These are phyloP conservation scores for Cutaneotrichosporon sp. DNA, from an alignment of 1,284 basidiomycete species.

Conservation along the genomic window DNA sequence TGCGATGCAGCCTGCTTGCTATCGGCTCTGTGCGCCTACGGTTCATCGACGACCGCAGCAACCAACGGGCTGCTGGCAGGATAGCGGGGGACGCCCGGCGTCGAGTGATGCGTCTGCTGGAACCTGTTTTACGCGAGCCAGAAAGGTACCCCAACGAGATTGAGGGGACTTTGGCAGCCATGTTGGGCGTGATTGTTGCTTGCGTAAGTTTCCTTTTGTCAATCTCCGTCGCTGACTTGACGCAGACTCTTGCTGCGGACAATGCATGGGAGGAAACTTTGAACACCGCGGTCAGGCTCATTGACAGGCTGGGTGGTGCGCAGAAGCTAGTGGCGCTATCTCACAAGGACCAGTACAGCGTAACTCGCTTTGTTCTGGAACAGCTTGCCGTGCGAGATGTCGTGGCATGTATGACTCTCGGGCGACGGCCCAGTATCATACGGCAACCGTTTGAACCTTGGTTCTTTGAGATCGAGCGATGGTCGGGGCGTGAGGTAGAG, in stretches of 20 bases:
- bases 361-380: conserved; percentile 41
- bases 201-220: conserved; percentile 26
- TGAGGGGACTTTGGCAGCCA: conserved; percentile 34
- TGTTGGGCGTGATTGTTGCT: conserved; percentile 37
- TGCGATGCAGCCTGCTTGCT: conserved; percentile 35
- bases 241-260: conserved; percentile 37
- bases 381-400: conserved; percentile 44
- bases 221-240: neutral
- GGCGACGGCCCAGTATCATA: conserved; percentile 34
- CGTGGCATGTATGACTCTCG: conserved; percentile 44
- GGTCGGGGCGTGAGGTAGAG: conserved; percentile 32
- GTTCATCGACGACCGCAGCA: conserved; percentile 26
- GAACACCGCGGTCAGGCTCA: conserved; percentile 27
- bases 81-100: conserved; percentile 25
- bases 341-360: conserved; percentile 24
- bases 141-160: conserved; percentile 25
- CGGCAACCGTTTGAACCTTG: conserved; percentile 38
- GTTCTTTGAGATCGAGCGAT: conserved; percentile 43
- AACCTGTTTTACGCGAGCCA: conserved; percentile 19
- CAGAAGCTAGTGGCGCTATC: conserved; percentile 30
- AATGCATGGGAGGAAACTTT: conserved; percentile 43
- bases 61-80: conserved; percentile 26
- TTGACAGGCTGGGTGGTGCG: conserved; percentile 39
- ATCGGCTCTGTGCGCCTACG: conserved; percentile 40
- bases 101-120: conserved; percentile 24